These are phyloP conservation scores for Russula sp. DNA, from an alignment of 768 basidiomycete species.

Conservation along the genomic window DNA sequence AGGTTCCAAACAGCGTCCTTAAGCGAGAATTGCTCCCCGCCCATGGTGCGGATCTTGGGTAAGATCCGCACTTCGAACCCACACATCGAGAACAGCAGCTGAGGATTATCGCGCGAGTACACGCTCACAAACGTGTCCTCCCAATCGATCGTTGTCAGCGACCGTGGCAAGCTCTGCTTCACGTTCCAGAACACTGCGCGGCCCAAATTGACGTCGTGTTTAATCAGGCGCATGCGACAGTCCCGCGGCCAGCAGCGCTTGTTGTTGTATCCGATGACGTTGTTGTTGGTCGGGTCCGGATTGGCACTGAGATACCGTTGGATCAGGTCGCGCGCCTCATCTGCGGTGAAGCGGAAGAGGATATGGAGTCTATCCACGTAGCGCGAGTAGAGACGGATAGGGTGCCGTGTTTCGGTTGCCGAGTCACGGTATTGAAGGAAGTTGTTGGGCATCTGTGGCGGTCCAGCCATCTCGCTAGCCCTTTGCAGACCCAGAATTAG, in stretches of 20 bases:
- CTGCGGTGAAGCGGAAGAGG: conserved; percentile 95
- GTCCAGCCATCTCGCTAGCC: conserved; percentile 98
- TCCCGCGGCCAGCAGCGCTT: conserved; percentile 99
- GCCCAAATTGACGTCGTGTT: conserved; percentile 98
- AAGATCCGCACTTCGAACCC: conserved; percentile 98
- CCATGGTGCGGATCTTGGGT: conserved; percentile 91
- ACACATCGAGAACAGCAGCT: conserved; percentile 95
- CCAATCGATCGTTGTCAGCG: conserved; percentile 98
- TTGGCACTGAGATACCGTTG: conserved; percentile 96
- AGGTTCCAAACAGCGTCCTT: conserved; percentile 97
- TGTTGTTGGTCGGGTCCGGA: conserved; percentile 98
- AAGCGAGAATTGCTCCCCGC: conserved; percentile 94
- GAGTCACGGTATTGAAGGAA: conserved; percentile 97
- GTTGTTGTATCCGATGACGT: conserved; percentile 98
- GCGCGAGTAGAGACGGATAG: conserved; percentile 95
- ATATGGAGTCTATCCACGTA: conserved; percentile 95
- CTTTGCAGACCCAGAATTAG: conserved; percentile 95
- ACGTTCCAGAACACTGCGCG: conserved; percentile 99
- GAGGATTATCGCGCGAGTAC: conserved; percentile 96
- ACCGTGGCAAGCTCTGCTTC: conserved; percentile 91
- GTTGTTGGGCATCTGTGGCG: conserved; percentile 95
- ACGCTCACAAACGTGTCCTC: conserved; percentile 97
- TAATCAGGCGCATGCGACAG: conserved; percentile 97
- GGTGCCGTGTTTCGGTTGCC: conserved; percentile 91
- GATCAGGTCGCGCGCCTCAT: conserved; percentile 95